These are phyloP conservation scores for Termitomyces sp. DNA, from an alignment of 768 basidiomycete genomes.

Conservation along the genomic window DNA sequence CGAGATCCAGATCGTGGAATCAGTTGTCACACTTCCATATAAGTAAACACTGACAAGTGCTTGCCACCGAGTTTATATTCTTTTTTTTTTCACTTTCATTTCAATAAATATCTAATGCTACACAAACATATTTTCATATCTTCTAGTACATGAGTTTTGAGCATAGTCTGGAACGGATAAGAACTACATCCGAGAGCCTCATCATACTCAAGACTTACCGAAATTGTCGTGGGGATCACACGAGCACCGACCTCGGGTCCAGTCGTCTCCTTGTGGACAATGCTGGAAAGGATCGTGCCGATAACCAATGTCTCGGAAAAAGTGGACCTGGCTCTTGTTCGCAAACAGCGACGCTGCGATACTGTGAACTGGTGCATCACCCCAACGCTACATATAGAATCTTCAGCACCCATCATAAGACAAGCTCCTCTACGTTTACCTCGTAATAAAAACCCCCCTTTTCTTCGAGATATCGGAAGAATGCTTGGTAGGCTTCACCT, in stretches of 20 bases:
- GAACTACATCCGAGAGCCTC: neutral
- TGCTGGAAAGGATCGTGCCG: constrained; percentile 76
- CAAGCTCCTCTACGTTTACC: constrained; percentile 32
- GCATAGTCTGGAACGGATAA: constrained; percentile 28
- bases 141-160: constrained; percentile 32
- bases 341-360: constrained; percentile 79
- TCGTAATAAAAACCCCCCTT: constrained; percentile 92
- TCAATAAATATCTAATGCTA: constrained; percentile 7
- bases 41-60: no score
- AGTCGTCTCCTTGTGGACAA: constrained; percentile 55
- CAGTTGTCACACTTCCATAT: no score
- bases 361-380: constrained; percentile 74
- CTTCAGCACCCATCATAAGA: neutral
- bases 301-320: constrained; percentile 83
- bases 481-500: constrained; percentile 73
- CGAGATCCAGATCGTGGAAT: no score
- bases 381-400: constrained; percentile 54
- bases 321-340: constrained; percentile 70
- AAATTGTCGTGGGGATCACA: constrained; percentile 71
- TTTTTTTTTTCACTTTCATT: neutral
- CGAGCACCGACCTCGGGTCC: constrained; percentile 58
- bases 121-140: constrained; percentile 33
- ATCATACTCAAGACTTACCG: constrained; percentile 36
- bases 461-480: constrained; percentile 77
- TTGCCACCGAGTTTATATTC: no score